phyloP scores from a whole-genome alignment of 2,329 filamentous ascomycete genomes.

The Ophiostoma populinum region DNA sequence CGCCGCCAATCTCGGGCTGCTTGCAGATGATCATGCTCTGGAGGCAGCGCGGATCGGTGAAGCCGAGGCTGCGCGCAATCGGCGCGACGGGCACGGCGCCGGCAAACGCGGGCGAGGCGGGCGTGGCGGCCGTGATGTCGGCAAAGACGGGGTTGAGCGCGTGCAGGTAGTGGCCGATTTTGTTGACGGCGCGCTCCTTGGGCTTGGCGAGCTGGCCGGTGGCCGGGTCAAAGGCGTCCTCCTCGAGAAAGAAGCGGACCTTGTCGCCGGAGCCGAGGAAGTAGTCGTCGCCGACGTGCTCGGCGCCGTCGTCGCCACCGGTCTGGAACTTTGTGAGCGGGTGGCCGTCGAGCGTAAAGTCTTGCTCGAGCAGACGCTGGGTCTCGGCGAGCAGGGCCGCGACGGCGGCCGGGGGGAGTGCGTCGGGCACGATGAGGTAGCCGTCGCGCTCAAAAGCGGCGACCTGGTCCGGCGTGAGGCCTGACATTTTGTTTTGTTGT shows the following conservation, averaged over 20 bases:
- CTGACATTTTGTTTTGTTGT: conserved; percentile 15
- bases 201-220: conserved; percentile 53
- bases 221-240: conserved; percentile 59
- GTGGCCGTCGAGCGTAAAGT: conserved; percentile 66
- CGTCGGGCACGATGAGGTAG: conserved; percentile 73
- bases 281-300: conserved; percentile 87
- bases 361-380: conserved; percentile 45
- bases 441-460: conserved; percentile 62
- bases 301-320: conserved; percentile 38
- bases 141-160: conserved; percentile 49
- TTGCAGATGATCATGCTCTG: conserved; percentile 99
- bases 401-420: conserved; percentile 50
- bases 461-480: conserved; percentile 57
- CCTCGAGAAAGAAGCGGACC: conserved; percentile 92
- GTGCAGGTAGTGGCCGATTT: conserved; percentile 69
- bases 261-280: conserved; percentile 84
- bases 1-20: conserved; percentile 86
- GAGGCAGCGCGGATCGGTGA: conserved; percentile 56
- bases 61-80: conserved; percentile 56
- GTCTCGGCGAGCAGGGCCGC: conserved; percentile 57
- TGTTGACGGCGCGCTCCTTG: conserved; percentile 75
- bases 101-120: conserved; percentile 21
- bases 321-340: conserved; percentile 91
- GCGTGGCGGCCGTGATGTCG: conserved; percentile 21
- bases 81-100: conserved; percentile 29